Percentiles rank a stretch among this genome's conserved stretches.
phyloP scores from a whole-genome alignment of 2,329 filamentous ascomycete species.

The Epicoccum nigrum region DNA sequence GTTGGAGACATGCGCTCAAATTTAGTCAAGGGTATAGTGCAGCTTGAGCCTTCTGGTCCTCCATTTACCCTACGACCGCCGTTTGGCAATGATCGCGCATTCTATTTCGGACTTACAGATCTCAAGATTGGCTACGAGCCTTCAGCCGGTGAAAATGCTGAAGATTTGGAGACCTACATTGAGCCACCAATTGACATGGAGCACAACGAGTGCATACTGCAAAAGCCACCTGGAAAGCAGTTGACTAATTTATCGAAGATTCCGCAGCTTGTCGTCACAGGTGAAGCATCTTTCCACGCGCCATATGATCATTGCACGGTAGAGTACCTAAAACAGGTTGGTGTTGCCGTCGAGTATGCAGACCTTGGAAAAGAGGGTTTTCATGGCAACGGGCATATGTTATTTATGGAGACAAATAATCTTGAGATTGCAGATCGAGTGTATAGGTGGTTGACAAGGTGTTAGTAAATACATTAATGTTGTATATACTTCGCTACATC shows the following conservation, averaged over 20 bases:
- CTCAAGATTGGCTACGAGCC: constrained; percentile 44
- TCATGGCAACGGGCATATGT: constrained; percentile 57
- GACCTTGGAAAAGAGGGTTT: constrained; percentile 65
- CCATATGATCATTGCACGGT: constrained; percentile 63
- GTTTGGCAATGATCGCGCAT: constrained; percentile 2
- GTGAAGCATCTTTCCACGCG: constrained; percentile 61
- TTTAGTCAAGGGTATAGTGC: constrained; percentile 56
- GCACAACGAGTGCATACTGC: constrained; percentile 46
- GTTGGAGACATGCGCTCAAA: constrained; percentile 58
- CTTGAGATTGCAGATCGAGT: constrained; percentile 27
- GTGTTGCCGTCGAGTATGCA: constrained; percentile 31
- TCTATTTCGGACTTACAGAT: constrained; percentile 43
- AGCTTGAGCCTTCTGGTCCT: constrained; percentile 61
- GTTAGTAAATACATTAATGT: too few relatives aligned
- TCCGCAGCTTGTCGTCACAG: constrained; percentile 58
- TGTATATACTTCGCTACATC: too few relatives aligned
- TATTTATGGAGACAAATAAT: constrained; percentile 45
- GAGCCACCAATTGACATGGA: constrained; percentile 32
- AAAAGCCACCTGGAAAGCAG: constrained; percentile 43
- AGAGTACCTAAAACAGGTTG: constrained; percentile 56
- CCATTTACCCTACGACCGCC: constrained; percentile 50
- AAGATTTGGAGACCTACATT: constrained; percentile 27
- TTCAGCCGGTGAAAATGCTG: constrained; percentile 28
- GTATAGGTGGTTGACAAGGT: constrained; percentile 5
- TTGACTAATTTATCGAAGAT: constrained; percentile 58